These are phyloP conservation scores for Gomphus bonarii DNA, from an alignment of 1,284 basidiomycete genomes.

Conservation along the genomic window DNA sequence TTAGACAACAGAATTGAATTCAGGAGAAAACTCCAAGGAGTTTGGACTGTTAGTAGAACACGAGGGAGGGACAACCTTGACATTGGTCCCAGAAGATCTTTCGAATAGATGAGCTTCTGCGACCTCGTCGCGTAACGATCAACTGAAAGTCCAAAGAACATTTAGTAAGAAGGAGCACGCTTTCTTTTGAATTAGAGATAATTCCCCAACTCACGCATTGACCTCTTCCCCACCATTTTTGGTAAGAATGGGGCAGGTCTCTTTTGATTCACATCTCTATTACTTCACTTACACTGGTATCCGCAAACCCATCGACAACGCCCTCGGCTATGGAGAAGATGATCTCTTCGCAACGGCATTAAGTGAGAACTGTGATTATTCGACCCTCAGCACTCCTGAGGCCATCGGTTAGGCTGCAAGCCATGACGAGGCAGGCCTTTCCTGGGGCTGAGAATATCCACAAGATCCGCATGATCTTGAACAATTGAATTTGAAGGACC, in stretches of 20 bases:
- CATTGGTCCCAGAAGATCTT: conserved; percentile 29
- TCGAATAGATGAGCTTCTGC: conserved; percentile 31
- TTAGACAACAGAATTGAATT: conserved; percentile 23
- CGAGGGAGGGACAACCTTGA: conserved; percentile 28
- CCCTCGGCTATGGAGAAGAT: conserved; percentile 28
- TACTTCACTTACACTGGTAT: neutral
- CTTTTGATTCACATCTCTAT: neutral
- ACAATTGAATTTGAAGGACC: conserved; percentile 24
- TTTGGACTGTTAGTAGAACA: conserved; percentile 23
- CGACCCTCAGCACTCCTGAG: neutral
- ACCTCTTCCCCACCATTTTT: conserved; percentile 13
- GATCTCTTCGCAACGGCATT: conserved; percentile 21
- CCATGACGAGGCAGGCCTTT: conserved; percentile 33
- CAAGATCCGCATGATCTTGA: conserved; percentile 22
- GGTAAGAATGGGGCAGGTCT: conserved; percentile 21
- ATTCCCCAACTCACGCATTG: conserved; percentile 33
- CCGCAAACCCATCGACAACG: conserved; percentile 27
- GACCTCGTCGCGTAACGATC: conserved; percentile 31
- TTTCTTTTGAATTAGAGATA: conserved; percentile 23
- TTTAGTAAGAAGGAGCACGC: conserved; percentile 10
- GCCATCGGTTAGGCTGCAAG: conserved; percentile 14
- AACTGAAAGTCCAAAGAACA: neutral
- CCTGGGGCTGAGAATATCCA: conserved; percentile 30
- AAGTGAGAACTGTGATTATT: neutral
- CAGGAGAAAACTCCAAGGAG: conserved; percentile 1